A percentile compares a stretch with the other conserved stretches of the same genome.
Evolutionary conservation across 495 filamentous ascomycete species (phyloP).

Genomic region (Evernia prunastri): DNA sequence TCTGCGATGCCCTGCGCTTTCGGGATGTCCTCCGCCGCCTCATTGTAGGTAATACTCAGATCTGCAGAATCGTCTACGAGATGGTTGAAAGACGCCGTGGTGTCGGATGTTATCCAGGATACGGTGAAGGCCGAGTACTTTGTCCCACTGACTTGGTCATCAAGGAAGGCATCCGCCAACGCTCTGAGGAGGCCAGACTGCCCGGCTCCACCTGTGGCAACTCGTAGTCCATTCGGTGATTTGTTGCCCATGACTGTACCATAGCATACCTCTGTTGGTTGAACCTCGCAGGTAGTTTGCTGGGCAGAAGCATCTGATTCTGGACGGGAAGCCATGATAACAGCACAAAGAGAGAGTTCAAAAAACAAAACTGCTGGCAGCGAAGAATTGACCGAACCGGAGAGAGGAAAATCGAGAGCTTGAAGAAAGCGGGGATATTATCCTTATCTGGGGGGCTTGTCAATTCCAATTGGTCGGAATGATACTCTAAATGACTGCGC

Average conservation of each 20-base stretch:
- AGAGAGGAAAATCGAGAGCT: too few relatives aligned
- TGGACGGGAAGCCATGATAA: not conserved
- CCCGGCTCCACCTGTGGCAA: not conserved
- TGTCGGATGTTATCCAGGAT: not conserved
- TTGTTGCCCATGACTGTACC: not conserved
- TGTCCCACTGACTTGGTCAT: not conserved
- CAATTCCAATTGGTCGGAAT: too few relatives aligned
- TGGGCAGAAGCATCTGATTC: not conserved
- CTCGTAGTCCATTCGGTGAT: not conserved
- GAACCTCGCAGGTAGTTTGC: not conserved
- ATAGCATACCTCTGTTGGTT: not conserved
- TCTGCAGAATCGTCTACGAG: not conserved
- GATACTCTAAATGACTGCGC: too few relatives aligned
- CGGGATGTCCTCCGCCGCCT: not conserved
- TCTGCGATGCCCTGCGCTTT: not conserved
- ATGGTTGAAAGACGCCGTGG: not conserved
- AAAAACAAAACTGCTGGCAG: too few relatives aligned
- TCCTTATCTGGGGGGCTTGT: too few relatives aligned
- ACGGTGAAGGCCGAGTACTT: not conserved
- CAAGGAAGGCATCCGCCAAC: not conserved
- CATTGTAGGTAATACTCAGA: not conserved
- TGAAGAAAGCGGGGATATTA: too few relatives aligned
- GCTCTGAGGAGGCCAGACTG: not conserved
- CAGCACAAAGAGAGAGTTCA: too few relatives aligned
- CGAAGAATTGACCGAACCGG: too few relatives aligned